phyloP scores from a whole-genome alignment of 805 yeast species.

The Brettanomyces sp. region DNA sequence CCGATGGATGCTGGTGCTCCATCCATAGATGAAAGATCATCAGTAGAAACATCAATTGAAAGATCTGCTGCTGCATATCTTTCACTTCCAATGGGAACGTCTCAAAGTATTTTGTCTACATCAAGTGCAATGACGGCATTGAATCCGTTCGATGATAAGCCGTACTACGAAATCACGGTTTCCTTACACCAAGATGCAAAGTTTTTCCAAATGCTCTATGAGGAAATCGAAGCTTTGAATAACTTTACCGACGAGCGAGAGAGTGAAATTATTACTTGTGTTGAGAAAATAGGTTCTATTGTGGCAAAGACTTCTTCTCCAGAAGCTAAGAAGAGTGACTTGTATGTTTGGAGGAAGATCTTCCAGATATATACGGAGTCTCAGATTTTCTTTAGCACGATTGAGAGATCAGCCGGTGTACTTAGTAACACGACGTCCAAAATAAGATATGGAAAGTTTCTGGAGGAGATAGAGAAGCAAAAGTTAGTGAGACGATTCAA shows the following conservation, averaged over 20 bases:
- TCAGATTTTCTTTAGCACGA: slow-evolving; percentile 45
- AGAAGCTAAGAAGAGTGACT: slow-evolving; percentile 36
- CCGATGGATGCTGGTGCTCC: neutral
- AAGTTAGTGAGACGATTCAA: slow-evolving; percentile 33
- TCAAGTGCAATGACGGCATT: slow-evolving; percentile 11
- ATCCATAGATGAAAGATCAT: neutral
- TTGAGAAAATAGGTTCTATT: slow-evolving; percentile 31
- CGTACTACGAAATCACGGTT: slow-evolving; percentile 21
- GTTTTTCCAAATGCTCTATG: slow-evolving; percentile 49
- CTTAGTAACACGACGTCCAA: slow-evolving; percentile 37
- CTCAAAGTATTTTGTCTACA: neutral
- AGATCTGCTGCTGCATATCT: neutral
- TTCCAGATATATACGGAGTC: slow-evolving; percentile 57
- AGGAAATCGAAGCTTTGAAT: slow-evolving; percentile 43
- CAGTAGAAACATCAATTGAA: slow-evolving; percentile 1
- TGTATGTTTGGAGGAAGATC: slow-evolving; percentile 63
- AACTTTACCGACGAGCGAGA: slow-evolving; percentile 35
- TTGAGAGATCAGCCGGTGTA: slow-evolving; percentile 32
- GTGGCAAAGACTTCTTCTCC: slow-evolving; percentile 34
- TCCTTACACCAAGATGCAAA: slow-evolving; percentile 45
- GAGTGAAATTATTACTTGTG: slow-evolving; percentile 30
- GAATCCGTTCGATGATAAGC: slow-evolving; percentile 18
- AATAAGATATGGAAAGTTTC: slow-evolving; percentile 32
- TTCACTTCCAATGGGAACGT: neutral
- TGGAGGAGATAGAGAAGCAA: slow-evolving; percentile 29